Base-by-base conservation (phyloP, 2,329 filamentous ascomycete species). In the Pleoardoris graminearum region DNA sequence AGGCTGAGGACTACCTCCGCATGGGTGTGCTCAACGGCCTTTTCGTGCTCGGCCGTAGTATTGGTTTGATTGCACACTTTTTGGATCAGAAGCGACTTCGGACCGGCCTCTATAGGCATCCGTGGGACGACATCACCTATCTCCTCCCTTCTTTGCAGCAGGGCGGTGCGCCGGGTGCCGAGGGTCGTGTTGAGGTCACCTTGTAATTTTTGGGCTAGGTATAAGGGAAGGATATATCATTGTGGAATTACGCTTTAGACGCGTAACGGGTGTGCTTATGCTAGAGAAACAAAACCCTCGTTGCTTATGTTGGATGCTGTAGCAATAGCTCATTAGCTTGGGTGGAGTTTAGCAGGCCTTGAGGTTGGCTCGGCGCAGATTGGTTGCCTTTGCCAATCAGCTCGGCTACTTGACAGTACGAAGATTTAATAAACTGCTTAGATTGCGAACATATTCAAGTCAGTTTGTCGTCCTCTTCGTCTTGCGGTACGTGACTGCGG, bases 1-100 rank as follows among this genome's bases (percentile, higher is more conserved):
- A 99, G 82, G 92, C 92, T 47, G 94, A 99, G 80, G 94, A 99
- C 78, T 99, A 99, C 85, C 87, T 99, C 74, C 86, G 87, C 78
- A 99, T 97, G 92, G 94, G 94, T 85, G 94, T 99, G 43, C 87
- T 99, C 69, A 99, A 99, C 85, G 94, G 94, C 82, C 89, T 99
- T 57, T 99, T 99, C 83, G 94, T 99, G 41, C 86, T 99, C 56
- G 94, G 94, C 73, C 89, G 94, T 74, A 91, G 86, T 77, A 99
- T 99, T 72, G 94, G 94, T 90, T 84, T 99, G 65, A 99, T 99
- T 88, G 94, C 94, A 72, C 94, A 99, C 80, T 97, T 93, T 85
- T 87, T 99, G 70, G 94, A 99, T 82, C 94, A 99, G 86, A 99
- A 99, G 92, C 87, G 94, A 79, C 85, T 99, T 78, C 89, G 93